Base-by-base conservation (phyloP, 768 basidiomycete genomes). In the Suillus subluteus region DNA sequence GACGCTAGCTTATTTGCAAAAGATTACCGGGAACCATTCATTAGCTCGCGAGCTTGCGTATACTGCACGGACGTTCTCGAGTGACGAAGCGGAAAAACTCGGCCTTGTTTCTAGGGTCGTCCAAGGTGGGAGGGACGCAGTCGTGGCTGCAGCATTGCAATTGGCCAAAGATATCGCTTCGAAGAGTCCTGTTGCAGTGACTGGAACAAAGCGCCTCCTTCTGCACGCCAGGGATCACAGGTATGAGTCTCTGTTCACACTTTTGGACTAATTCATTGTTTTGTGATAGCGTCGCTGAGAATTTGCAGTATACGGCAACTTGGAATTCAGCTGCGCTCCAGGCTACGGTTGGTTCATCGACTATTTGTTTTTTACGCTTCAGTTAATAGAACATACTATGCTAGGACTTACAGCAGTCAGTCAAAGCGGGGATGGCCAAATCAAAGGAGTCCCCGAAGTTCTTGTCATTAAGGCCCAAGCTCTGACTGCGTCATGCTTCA, bases 121-220 rank as follows among this genome's bases (percentile, higher is more conserved):
- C 0, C 66, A 79, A 1, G 94, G 94, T 0, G 85, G 88, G 0
- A 79, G 83, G 30, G 84, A 85, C 0, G 90, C 87, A 52, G 95
- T 96, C 0, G 76, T 91, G 5, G 74, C 78, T 6, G 88, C 84
- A 1, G 92, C 94, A 0, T 66, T 95, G n/a, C 80, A 84, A 16
- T 79, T 91, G 16, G 95, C 91, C 0, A 79, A 79, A 65, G 72
- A 83, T 1, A 91, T 96, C 37, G 91, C 91, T 43, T 68, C 70
- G 26, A 96, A 96, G 79, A 91, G 89, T 41, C 95, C 95, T 0
- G 79, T 96, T 4, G 95, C 95, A 0, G 87, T 93, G 0, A 69
- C 84, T 0, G 87, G 91, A 1, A 89, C 93, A 7, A 98, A 97
- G 79, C 88, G 87, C 65, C 77, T 96, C 0, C 80, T 97, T 59